phyloP scores from a whole-genome alignment of 139 green algal genomes.

The Coccomyxa sp. region DNA sequence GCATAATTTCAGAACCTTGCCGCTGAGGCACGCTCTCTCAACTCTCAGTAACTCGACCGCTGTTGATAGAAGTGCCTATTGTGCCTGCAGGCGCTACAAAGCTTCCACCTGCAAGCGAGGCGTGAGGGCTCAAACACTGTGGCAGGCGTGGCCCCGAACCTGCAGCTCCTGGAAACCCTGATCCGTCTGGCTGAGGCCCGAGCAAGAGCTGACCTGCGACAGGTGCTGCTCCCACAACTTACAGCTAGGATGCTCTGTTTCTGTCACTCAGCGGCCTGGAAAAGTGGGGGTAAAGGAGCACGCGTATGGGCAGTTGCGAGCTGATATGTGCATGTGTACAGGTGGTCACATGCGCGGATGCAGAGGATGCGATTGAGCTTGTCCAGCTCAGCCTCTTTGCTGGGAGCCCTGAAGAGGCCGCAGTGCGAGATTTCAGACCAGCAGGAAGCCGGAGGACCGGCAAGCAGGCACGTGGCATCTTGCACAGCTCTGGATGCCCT shows the following conservation, averaged over 20 bases:
- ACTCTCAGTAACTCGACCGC: too few relatives aligned
- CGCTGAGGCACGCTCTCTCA: too few relatives aligned
- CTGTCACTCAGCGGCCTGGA: not conserved
- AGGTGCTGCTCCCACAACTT: not conserved
- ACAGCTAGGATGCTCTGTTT: not conserved
- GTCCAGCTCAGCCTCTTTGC: conserved; percentile 63
- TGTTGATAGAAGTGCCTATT: too few relatives aligned
- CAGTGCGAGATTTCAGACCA: conserved; percentile 52
- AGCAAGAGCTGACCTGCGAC: conserved; percentile 74
- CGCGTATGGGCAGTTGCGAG: too few relatives aligned
- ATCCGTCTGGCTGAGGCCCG: conserved; percentile 86
- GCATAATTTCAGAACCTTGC: too few relatives aligned
- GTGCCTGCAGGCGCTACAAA: conserved; percentile 30
- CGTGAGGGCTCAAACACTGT: not conserved
- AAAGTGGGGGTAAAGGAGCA: too few relatives aligned
- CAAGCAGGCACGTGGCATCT: too few relatives aligned
- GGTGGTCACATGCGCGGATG: not conserved
- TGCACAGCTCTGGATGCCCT: too few relatives aligned
- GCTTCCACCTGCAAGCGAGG: conserved; percentile 73
- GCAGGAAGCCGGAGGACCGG: too few relatives aligned
- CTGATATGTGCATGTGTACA: too few relatives aligned
- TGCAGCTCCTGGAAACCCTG: conserved; percentile 86
- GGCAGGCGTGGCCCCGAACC: conserved; percentile 19
- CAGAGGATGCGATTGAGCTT: conserved; percentile 70
- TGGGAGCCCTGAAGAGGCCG: conserved; percentile 27